These are phyloP conservation scores for Cryptococcus sp. DNA, from an alignment of 1,284 basidiomycete genomes.

Conservation along the genomic window DNA sequence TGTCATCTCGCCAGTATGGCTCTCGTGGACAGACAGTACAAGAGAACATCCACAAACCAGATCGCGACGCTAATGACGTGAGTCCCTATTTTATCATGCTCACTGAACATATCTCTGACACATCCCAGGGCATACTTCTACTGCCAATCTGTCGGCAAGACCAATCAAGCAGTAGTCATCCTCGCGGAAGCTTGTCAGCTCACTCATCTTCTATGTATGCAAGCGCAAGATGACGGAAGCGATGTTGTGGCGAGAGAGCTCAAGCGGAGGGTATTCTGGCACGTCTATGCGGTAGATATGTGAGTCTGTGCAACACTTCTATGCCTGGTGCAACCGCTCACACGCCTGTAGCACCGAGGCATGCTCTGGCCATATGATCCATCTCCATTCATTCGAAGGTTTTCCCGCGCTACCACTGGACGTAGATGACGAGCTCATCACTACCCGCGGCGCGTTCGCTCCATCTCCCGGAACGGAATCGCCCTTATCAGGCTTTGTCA, in stretches of 20 bases:
- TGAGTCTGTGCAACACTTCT: constrained; percentile 11
- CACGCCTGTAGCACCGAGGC: constrained; percentile 27
- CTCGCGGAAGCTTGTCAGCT: constrained; percentile 37
- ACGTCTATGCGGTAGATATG: constrained; percentile 43
- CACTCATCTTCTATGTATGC: constrained; percentile 23
- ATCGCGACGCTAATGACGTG: constrained; percentile 26
- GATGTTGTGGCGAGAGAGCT: constrained; percentile 36
- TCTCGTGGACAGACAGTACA: constrained; percentile 23
- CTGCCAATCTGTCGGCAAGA: constrained; percentile 28
- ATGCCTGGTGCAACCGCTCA: not conserved
- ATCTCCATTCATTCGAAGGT: constrained; percentile 28
- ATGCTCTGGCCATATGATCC: constrained; percentile 28
- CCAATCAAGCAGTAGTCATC: constrained; percentile 22
- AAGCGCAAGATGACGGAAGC: constrained; percentile 6
- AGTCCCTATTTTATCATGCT: not conserved
- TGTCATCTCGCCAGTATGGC: constrained; percentile 32
- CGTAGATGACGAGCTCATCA: constrained; percentile 35
- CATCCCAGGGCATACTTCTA: constrained; percentile 30
- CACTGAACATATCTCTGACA: not conserved
- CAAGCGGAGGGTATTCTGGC: constrained; percentile 43
- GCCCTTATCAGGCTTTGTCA: constrained; percentile 42
- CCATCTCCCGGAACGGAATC: constrained; percentile 15
- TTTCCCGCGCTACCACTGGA: constrained; percentile 24
- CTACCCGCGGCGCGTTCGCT: constrained; percentile 25
- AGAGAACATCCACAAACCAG: constrained; percentile 8